Base-by-base conservation (phyloP, 2,329 filamentous ascomycete species). In the Cladorrhinum sp. region DNA sequence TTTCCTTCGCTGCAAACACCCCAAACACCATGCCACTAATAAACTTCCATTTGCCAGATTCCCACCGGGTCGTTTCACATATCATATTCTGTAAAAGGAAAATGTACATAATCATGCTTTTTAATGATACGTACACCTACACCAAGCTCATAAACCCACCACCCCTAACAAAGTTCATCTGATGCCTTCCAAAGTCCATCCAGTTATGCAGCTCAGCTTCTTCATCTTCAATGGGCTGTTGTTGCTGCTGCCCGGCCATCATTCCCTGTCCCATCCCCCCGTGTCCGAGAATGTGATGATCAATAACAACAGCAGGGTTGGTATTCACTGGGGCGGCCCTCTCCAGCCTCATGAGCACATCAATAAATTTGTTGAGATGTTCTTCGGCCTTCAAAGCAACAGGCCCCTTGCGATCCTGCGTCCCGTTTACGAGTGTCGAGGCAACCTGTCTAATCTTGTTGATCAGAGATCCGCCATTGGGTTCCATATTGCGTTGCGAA, bases 361-460 rank as follows among this genome's bases (percentile, higher is more conserved):
- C 87, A 13, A 95, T 80, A 67, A 95, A 91, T 8, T 84, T 84
- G 54, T 79, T 81, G 0, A 96, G 79, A 50, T 91, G 89, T 49
- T 88, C 85, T 72, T 93, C 88, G 10, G 88, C 85, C 72, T 81
- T 81, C 27, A 78, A 68, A 2, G 81, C 81, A 8, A 81, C 73
- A 61, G 75, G 77, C 0, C 81, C 81, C 66, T 84, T 84, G 16
- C 79, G 76, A 59, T 82, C 80, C 0, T 76, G 75, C 3, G 77
- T 73, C 56, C 79, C 78, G 63, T 90, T 86, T 53, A 96, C 82
- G 7, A 96, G 80, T 0, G 91, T 95, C 25, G 88, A 89, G 1
- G 91, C 91, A 41, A 96, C 89, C 70, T 91, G 88, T 9, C 91
- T 89, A 66, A 96, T 91, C 78, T 96, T 96, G 77, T 86, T 86